Evolutionary conservation across 108 stramenopile genomes (phyloP), one percentile per base, ranked within the genome.

Genomic region (Ochromonas danica): DNA sequence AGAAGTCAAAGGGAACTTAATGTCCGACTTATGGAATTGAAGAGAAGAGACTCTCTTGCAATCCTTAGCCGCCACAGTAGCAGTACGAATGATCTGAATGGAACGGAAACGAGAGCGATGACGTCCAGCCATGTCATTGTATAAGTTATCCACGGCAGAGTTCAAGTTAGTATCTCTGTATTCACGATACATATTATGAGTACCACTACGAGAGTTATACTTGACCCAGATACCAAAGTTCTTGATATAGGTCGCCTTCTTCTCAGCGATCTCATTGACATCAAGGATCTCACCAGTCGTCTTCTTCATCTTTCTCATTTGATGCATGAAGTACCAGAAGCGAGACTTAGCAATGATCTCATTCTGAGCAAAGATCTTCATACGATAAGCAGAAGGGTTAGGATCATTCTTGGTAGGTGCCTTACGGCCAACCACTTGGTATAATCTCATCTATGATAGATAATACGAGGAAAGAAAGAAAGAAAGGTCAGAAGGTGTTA

Each of bases 111-210:
- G 96, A 79, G 92, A 90, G 71, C 98, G 96, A 92, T 99, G 98
- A 81, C 97, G 93, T 71, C 98, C 98, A 28, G 98, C 98, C 96
- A 99, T 97, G 86, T 99, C 98, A 78, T 94, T 90, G 91, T 96
- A 61, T 31, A 72, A 78, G 91, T 98, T 96, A 39, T 93, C 90
- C 77, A 99, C 93, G 75, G 98, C 97, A 61, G 95, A 96, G 25
- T 93, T 95, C 81, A 99, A 90, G 71, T 87, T 91, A 42, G 94
- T 83, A 80, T 97, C 97, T 79, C 98, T 90, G 93, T 92, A 99
- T 89, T 99, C 98, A 80, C 97, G 94, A 94, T 98, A 98, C 98
- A 99, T 99, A 90, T 99, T 99, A 91, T 99, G 98, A 51, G 98
- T 99, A 80, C 97, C 97, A 43, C 94, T 95, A 72, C 97, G 94